A percentile compares a stretch with the other conserved stretches of the same genome.
Evolutionary conservation across 1,139 yeast genomes (phyloP).

Genomic region (Tardiomyces digboiensis): DNA sequence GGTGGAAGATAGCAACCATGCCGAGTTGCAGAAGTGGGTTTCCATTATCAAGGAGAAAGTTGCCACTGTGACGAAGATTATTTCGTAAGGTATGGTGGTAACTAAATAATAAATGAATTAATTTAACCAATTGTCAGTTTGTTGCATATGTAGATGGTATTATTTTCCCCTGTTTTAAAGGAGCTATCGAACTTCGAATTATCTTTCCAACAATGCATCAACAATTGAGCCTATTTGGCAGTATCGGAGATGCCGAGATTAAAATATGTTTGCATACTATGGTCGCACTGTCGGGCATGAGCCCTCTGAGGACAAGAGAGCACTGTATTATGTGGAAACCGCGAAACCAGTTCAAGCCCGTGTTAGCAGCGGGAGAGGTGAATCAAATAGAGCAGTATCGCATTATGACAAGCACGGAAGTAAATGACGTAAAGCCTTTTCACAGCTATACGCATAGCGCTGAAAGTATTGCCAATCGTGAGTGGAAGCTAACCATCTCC

Average conservation of each 20-base stretch:
- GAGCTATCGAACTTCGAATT: neutral
- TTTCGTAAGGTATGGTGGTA: constrained; percentile 2
- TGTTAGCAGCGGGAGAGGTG: constrained; percentile 24
- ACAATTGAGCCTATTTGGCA: constrained; percentile 25
- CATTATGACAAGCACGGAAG: constrained; percentile 10
- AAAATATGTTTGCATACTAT: constrained; percentile 25
- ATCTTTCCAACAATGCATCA: constrained; percentile 21
- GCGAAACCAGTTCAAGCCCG: constrained; percentile 20
- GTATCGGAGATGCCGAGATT: constrained; percentile 21
- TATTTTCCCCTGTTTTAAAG: neutral
- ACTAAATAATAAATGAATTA: no score
- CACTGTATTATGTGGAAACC: constrained; percentile 26
- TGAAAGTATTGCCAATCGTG: neutral
- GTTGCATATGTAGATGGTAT: no score
- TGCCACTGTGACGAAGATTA: constrained; percentile 24
- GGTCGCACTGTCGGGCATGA: constrained; percentile 28
- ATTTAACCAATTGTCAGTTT: no score
- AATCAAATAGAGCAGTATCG: constrained; percentile 29
- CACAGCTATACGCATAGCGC: constrained; percentile 1
- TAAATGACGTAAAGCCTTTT: neutral
- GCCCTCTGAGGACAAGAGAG: constrained; percentile 17
- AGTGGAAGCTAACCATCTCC: constrained; percentile 59
- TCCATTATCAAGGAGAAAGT: constrained; percentile 31
- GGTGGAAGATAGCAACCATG: constrained; percentile 54
- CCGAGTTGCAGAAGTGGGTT: constrained; percentile 48